Base-by-base conservation (phyloP, 768 basidiomycete species). In the Amanita jacksonii region DNA sequence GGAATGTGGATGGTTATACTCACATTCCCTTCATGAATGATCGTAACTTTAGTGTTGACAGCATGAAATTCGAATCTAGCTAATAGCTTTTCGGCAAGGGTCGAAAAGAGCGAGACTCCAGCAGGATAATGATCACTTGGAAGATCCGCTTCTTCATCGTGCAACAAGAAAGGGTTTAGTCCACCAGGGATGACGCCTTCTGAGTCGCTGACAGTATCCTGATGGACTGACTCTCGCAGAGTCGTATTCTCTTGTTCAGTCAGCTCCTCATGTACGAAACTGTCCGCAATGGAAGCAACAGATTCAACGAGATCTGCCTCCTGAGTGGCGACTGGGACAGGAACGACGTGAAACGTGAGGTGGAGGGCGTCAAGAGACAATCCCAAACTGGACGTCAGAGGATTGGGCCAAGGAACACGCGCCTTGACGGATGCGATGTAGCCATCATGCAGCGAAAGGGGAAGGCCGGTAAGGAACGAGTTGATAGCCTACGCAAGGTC, bases 181-280 rank as follows among this genome's bases (percentile, higher is more conserved):
- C 79, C 77, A 22, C 87, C 85, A 9, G 88, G 85, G 37, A 86
- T 62, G 42, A 68, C 67, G 32, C 70, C 68, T 15, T 67, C 63
- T n/a, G 62, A 49, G 23, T 46, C 45, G 43, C 12, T 53, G 50
- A 19, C 62, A 52, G 25, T 72, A 68, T 50, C 73, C 59, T 52
- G 51, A 42, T 75, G 76, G 37, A 91, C 61, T 1, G 88, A 88
- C 47, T 79, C 71, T 53, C 79, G 74, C 16, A 93, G 68, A 24
- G 74, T 66, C 5, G 74, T 77, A 52, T 81, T 85, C 56, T 94
- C 89, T 49, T 68, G 67, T 5, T 74, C 67, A 18, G 79, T 72
- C 39, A 96, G 66, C 55, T 92, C 88, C 50, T 87, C 73, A 37
- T 92, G 84, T 19, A 94, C 68, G 62, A 97, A 97, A 3, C 82